Evolutionary conservation across 208 protist species (phyloP), one percentile per base, ranked within the genome.

Genomic region (Wallacemonas rigidus): DNA sequence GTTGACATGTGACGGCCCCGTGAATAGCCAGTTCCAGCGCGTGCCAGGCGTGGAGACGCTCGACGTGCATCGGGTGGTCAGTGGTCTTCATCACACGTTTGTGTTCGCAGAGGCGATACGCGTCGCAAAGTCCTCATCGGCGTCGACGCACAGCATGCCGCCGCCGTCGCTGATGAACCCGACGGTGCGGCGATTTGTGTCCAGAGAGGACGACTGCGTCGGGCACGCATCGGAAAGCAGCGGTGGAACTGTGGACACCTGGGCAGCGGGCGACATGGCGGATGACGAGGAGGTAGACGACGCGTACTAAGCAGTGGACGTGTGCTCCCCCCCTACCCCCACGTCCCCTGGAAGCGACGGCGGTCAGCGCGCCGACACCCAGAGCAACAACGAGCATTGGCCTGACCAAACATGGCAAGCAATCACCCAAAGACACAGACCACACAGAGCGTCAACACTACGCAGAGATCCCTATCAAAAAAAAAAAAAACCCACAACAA

Each of bases 1-100:
- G 5, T 11, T 17, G 3, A 41, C 60, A 9, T 65, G 44, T 50
- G 60, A 65, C 4, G 50, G 41, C 40, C 40, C 41, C 40, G 26
- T 65, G 11, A 65, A 65, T 1, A 26, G 12, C 12, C 85, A 81
- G 61, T 87, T 78, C 51, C 67, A 81, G 50, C 79, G 83, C 41
- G 79, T 95, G 9, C 72, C 75, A 2, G 82, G 81, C 1, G 63
- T 95, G 53, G 76, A 90, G 64, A 45, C 48, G 12, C 64, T 89
- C 1, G 76, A 92, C 69, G 87, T 95, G 50, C 76, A 67, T 11
- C 80, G 77, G 40, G 87, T 92, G 1, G 88, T 91, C 67, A 92
- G 87, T 71, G 91, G 91, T n/a, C 72, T 93, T 45, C 86, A 91
- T 57, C 91, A 95, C 77, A 90, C 87, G 54, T 94, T 94, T 76